Evolutionary conservation across 2,329 filamentous ascomycete species (phyloP), one percentile per base, ranked within the genome.

Genomic region (Ilyonectria mors-panacis): DNA sequence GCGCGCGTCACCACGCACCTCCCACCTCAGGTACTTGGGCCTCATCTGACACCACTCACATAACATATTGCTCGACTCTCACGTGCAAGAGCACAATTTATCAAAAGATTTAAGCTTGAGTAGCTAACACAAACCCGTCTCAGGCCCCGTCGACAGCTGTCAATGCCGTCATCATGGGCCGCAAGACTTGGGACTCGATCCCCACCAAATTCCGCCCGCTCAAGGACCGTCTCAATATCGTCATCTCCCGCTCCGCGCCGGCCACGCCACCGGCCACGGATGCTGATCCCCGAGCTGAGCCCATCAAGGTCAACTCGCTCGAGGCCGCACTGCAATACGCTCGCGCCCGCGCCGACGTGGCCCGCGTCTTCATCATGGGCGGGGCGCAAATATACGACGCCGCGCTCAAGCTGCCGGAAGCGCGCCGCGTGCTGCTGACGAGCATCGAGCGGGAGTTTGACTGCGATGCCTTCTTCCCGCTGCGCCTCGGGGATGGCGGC

Each of bases 151-250:
- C 80, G 8, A 70, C 77, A 0, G 73, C 82, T 47, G 65, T 83
- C 71, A 95, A 95, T 80, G 93, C 93, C 19, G 93, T 98, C 58
- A 92, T 99, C 73, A 99, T 99, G 96, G 96, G 96, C 67, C 93
- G 96, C 77, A 98, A 97, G 82, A 99, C 96, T 0, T 99, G 95
- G 92, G 94, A 97, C 59, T 94, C 91, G 70, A 95, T 99, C 67
- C 95, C 96, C 2, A 78, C 85, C 7, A 87, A 86, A 58, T 94
- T 96, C 78, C 88, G 94, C 2, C 96, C 96, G 19, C 86, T 99
- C 37, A 91, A 89, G 68, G 92, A 90, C 69, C 86, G 96, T 10
- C 84, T 94, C 57, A 98, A 97, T 80, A 89, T 98, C 45, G 89
- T 98, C 71, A 85, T 99, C 72, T 93, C 90, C 68, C 85, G 91